phyloP scores from a whole-genome alignment of 148 eudicot species.

The Drosera capensis region DNA sequence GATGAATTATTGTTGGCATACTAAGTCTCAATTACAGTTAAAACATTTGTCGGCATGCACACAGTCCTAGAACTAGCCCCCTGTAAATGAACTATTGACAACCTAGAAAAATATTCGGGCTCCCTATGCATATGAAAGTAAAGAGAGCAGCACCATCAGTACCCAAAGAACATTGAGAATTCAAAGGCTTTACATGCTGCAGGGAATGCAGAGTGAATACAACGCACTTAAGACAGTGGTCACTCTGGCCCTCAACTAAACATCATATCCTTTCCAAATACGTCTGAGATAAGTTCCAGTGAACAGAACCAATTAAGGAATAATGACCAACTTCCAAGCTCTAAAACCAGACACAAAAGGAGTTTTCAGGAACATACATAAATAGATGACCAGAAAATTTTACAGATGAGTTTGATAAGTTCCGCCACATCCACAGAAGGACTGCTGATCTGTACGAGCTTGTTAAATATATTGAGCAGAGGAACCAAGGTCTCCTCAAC shows the following conservation, averaged over 20 bases:
- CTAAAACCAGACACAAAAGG: background rate
- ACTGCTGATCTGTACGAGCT: constrained; percentile 64
- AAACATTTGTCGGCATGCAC: too few relatives aligned
- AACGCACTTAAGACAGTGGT: background rate
- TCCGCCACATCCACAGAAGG: constrained; percentile 85
- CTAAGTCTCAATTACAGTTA: too few relatives aligned
- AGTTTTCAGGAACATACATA: constrained; percentile 44
- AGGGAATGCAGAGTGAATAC: background rate
- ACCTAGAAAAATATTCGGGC: too few relatives aligned
- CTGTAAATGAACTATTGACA: too few relatives aligned
- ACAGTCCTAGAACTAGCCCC: too few relatives aligned
- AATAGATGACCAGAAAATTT: constrained; percentile 96
- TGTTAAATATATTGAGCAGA: constrained; percentile 59
- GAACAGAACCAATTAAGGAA: background rate
- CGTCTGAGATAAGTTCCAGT: too few relatives aligned
- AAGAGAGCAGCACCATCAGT: too few relatives aligned
- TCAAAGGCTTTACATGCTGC: too few relatives aligned
- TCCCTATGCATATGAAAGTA: too few relatives aligned
- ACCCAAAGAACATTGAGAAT: too few relatives aligned
- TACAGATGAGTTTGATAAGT: constrained; percentile 89
- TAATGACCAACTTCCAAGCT: too few relatives aligned
- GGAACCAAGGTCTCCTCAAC: constrained; percentile 92
- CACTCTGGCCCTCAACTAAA: background rate
- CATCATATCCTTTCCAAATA: background rate
- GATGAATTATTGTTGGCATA: too few relatives aligned